Percentiles rank a stretch among this genome's conserved stretches.
Evolutionary conservation across 2,329 filamentous ascomycete genomes (phyloP).

Genomic region (Canariomyces notabilis): DNA sequence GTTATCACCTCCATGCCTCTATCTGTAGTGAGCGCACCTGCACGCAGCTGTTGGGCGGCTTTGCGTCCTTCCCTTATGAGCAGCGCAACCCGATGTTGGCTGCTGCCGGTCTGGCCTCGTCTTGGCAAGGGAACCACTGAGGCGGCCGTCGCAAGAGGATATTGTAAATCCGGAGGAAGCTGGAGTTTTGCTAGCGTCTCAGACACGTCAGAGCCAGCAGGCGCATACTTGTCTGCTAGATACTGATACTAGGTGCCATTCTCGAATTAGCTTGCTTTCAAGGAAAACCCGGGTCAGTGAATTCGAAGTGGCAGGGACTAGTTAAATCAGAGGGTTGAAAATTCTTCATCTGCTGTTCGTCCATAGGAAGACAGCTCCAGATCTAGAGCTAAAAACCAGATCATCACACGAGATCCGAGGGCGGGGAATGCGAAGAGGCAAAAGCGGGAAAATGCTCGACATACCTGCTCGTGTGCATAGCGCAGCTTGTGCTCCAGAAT

Average conservation of each 20-base stretch:
- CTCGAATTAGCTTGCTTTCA: constrained; percentile 16
- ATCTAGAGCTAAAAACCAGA: constrained; percentile 74
- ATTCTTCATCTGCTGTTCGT: constrained; percentile 23
- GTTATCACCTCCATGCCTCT: constrained; percentile 43
- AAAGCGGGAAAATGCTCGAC: constrained; percentile 11
- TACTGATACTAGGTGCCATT: constrained; percentile 50
- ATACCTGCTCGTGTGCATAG: constrained; percentile 62
- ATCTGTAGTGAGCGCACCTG: constrained; percentile 41
- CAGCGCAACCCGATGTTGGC: constrained; percentile 55
- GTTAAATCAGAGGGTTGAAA: constrained; percentile 19
- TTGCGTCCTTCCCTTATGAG: constrained; percentile 60
- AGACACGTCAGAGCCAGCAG: constrained; percentile 59
- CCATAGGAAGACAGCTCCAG: constrained; percentile 49
- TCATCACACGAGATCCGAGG: constrained; percentile 33
- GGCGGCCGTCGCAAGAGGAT: constrained; percentile 40
- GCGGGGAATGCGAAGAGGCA: constrained; percentile 3
- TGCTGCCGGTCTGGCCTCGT: constrained; percentile 39
- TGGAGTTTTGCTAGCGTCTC: constrained; percentile 63
- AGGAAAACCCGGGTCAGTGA: too few relatives aligned
- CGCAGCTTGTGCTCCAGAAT: constrained; percentile 62
- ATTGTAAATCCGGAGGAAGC: constrained; percentile 49
- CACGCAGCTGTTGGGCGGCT: constrained; percentile 49
- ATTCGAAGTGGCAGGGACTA: too few relatives aligned
- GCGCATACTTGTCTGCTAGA: constrained; percentile 63
- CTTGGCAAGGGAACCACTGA: constrained; percentile 52